Evolutionary conservation across 169 alveolate genomes (phyloP).

Genomic region (Plasmodium gallinaceum): DNA sequence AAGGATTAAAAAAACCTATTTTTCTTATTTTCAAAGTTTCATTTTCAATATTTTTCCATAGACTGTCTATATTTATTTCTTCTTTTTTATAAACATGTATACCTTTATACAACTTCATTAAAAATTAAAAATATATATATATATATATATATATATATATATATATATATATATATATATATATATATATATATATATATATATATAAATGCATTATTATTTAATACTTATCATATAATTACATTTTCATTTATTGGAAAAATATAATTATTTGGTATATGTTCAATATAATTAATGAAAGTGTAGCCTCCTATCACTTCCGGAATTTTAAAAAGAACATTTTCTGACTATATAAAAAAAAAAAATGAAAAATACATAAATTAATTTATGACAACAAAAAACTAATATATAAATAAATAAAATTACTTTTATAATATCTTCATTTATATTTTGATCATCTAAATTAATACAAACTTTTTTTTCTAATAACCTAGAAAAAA

Average conservation of each 20-base stretch:
- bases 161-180: neutral
- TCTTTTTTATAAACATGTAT: slow-evolving; percentile 60
- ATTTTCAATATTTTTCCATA: slow-evolving; percentile 34
- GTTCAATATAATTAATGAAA: slow-evolving; percentile 58
- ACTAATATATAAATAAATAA: neutral
- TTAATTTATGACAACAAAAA: neutral
- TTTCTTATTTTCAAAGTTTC: slow-evolving; percentile 24
- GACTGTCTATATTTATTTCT: slow-evolving; percentile 34
- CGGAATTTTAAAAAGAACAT: slow-evolving; percentile 41
- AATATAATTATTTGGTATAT: slow-evolving; percentile 37
- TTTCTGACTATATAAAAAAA: slow-evolving; percentile 25
- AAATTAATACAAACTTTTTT: slow-evolving; percentile 28
- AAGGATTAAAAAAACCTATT: slow-evolving; percentile 42
- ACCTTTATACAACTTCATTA: slow-evolving; percentile 39
- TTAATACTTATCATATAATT: neutral
- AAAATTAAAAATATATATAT: neutral
- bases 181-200: neutral
- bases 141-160: neutral
- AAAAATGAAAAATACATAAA: neutral
- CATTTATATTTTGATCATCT: slow-evolving; percentile 48
- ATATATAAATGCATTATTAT: neutral
- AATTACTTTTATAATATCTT: slow-evolving; percentile 45
- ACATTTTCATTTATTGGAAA: slow-evolving; percentile 71
- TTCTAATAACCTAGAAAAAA: slow-evolving; percentile 26
- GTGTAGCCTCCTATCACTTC: slow-evolving; percentile 64